Base-by-base conservation (phyloP, 2,329 filamentous ascomycete genomes). In the Fusarium domesticum region DNA sequence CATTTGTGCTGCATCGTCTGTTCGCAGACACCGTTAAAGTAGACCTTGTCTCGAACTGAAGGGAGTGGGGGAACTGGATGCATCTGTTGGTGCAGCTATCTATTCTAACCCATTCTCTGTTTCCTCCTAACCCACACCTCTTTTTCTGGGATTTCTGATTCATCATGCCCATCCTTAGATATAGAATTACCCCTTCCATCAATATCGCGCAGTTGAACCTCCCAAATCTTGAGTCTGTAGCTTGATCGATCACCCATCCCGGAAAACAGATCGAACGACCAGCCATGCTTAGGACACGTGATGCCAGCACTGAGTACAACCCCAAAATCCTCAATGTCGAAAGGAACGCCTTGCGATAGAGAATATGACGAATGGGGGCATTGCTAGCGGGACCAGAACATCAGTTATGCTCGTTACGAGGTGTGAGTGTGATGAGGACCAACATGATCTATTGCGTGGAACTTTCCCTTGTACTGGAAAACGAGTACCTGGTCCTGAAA, bases 251-350 rank as follows among this genome's bases (percentile, higher is more conserved):
- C 84, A 1, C 73, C 74, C 54, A 70, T 70, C 0, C 84, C 84
- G 0, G 83, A 78, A 40, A 80, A 77, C 3, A 87, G 56, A 58
- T 88, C 84, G 62, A 87, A 88, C 0, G 81, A 83, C 84, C 84
- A 88, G 5, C 72, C 78, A 49, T 87, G 84, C 50, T 85, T 85
- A 0, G 83, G 81, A 60, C 84, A 88, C 0, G 73, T 76, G 4
- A 88, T 66, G 0, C 83, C 84, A 0, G 80, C 74, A 42, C 80
- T 84, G 6, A 85, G 62, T 5, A 75, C 70, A 3, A 85, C 67
- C 0, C 84, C 84, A 59, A 87, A 88, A 48, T 88, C 84, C 53
- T 88, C 84, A 54, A 88, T 87, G 42, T 88, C 84, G 45, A 86
- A 87, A 0, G 82, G 70, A 0, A 66, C 75, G 0, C 80, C 83